A percentile compares a stretch with the other conserved stretches of the same genome.
Evolutionary conservation across 106 monocot genomes (phyloP).

Genomic region (Platanthera guangdongensis): DNA sequence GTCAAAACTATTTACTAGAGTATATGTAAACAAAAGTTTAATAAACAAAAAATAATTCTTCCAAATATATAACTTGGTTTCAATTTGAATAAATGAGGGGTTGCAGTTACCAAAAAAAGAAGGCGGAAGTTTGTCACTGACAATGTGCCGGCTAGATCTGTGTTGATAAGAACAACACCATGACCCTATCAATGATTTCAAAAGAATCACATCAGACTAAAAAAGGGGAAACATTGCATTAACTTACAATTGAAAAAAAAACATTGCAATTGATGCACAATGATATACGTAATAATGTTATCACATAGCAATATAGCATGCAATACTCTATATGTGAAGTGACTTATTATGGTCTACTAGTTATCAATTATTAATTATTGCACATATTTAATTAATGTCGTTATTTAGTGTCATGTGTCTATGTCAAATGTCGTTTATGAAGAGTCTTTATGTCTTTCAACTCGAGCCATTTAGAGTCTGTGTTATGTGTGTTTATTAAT

Average conservation of each 20-base stretch:
- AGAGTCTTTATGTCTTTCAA: too few species aligned
- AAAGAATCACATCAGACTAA: conserved; percentile 1
- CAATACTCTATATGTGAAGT: not conserved
- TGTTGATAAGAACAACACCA: conserved; percentile 90
- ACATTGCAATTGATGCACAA: not conserved
- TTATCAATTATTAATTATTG: too few species aligned
- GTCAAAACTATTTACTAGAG: not conserved
- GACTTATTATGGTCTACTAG: too few species aligned
- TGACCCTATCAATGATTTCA: conserved; percentile 39
- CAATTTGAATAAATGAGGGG: not conserved
- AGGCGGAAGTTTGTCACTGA: conserved; percentile 89
- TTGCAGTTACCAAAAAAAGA: conserved; percentile 79
- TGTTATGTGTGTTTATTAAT: too few species aligned
- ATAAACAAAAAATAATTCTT: not conserved
- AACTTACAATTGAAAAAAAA: not conserved
- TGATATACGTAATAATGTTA: conserved; percentile 1
- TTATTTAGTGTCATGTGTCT: not conserved
- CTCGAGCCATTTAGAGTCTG: too few species aligned
- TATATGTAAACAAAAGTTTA: not conserved
- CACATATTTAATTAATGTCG: too few species aligned
- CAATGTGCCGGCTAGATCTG: conserved; percentile 68
- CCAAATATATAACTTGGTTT: not conserved
- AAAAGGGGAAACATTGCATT: not conserved
- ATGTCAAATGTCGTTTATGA: not conserved
- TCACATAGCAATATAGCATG: not conserved